Evolutionary conservation across 2,329 filamentous ascomycete species (phyloP), one percentile per base, ranked within the genome.

Genomic region (Ceratocystiopsis minuta): DNA sequence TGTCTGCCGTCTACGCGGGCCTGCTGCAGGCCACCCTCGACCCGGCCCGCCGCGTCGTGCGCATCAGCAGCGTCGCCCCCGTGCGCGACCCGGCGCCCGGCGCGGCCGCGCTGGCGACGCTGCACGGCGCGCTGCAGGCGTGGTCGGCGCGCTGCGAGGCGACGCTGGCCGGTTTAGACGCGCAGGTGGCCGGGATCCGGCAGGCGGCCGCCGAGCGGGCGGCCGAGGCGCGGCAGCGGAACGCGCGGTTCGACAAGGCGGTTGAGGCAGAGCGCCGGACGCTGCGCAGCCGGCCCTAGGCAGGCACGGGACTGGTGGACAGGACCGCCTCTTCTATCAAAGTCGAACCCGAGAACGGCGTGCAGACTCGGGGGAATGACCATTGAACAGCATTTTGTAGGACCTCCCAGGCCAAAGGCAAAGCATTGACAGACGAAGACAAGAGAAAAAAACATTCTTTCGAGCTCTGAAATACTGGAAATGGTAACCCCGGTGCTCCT

Each of bases 21-120:
- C 72, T 98, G 2, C 63, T 98, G 39, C 70, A 73, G 34, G 88
- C 80, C 7, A 87, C 83, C 35, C 78, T 98, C 43, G 83, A 95
- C 55, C 84, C 87, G 4, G 73, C 74, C 44, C 70, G 78, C 43
- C 74, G 79, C 32, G 69, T 72, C 46, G 80, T 96, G 17, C 73
- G 79, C 54, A 76, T 96, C 42, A 79, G 78, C 40, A 79, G 81
- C 46, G 76, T 95, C 31, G 76, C 87, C 0, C 81, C 90, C 0
- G 72, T 95, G 2, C 85, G 90, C 16, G 90, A 98, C 57, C 72
- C 94, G 2, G 71, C 75, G 1, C 85, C 86, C 0, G 74, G 75
- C 44, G 74, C 78, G 43, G 74, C 75, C 44, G 74, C 78, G 43
- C 69, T 94, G 13, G 72, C 76, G 0, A 59, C 62, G 1, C 78